Conservation (phyloP, 352 stramenopile species). For the Globisporangium spinosum region DNA sequence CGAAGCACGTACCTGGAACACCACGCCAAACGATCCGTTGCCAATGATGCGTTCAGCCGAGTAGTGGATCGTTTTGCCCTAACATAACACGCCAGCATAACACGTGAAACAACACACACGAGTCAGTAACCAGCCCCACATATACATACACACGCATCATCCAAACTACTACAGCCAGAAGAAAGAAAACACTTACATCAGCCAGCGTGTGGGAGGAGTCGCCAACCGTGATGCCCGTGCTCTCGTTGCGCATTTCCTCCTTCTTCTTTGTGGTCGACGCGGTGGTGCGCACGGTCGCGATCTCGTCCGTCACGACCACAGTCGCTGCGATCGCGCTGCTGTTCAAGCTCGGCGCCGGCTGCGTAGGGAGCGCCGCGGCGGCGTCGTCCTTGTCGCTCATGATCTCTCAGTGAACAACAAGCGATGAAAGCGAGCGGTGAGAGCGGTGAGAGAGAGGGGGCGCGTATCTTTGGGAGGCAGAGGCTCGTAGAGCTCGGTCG, state of each 20-base stretch:
- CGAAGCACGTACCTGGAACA: constrained; percentile 88
- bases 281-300: constrained; percentile 37
- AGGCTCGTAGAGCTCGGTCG: neutral
- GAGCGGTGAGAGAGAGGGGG: neutral
- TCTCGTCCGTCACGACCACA: constrained; percentile 19
- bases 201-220: constrained; percentile 79
- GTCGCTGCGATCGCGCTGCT: constrained; percentile 9
- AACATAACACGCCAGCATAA: too few relatives aligned
- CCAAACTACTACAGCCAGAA: neutral
- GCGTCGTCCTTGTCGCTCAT: constrained; percentile 10
- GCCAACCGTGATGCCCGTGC: constrained; percentile 76
- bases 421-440: neutral
- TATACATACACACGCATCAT: neutral
- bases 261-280: constrained; percentile 55
- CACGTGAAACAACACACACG: neutral
- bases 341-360: constrained; percentile 13
- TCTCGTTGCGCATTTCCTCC: constrained; percentile 82
- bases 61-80: constrained; percentile 91
- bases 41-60: constrained; percentile 98
- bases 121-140: neutral
- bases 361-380: constrained; percentile 1
- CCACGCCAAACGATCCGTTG: constrained; percentile 99
- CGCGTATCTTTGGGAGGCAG: constrained; percentile 1
- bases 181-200: constrained; percentile 43
- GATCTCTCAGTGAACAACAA: neutral